Base-by-base conservation (phyloP, 148 eudicot species). In the Rheum nobile region DNA sequence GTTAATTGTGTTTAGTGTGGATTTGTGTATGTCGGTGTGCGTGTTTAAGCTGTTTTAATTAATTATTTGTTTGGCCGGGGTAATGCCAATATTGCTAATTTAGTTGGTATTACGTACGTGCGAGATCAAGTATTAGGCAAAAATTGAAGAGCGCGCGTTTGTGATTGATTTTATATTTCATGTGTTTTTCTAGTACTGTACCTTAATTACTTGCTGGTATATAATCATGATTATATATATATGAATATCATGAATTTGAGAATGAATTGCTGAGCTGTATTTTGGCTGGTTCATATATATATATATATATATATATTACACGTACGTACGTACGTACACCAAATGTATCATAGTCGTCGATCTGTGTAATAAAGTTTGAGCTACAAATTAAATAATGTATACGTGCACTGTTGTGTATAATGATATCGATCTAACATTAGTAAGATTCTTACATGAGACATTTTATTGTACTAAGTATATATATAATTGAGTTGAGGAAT, bases 1-100 rank as follows among this genome's bases (percentile, higher is more conserved):
- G 7, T 65, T 32, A 34, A 65, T 65, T 65, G 70, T 65, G 39
- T 65, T 59, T 32, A 65, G 70, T 65, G 70, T 65, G 70, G 41
- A 65, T 32, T 65, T 65, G 14, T 65, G 16, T 65, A 17, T 65
- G 70, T 65, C 70, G 70, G 39, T 65, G 70, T 65, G 39, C 16
- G 67, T 57, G 70, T 34, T 65, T 65, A 17, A 31, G n/a, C 6
- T 34, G 32, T 50, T 59, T 65, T 34, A 65, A 61, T 28, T 28
- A 61, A 61, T 28, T 14, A 61, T 26, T 61, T 28, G 35, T 61
- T 61, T 54, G 29, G 37, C 37, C 37, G 37, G 37, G 37, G 37
- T 35, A 35, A 35, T 35, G 37, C 37, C 37, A 35, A 35, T 35
- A 41, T 41, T 59, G 32, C 8, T 28, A 26, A 26, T 10, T 26